A percentile compares a stretch with the other conserved stretches of the same genome.
phyloP scores from a whole-genome alignment of 2,329 filamentous ascomycete species.

The Alternaria arbusti region DNA sequence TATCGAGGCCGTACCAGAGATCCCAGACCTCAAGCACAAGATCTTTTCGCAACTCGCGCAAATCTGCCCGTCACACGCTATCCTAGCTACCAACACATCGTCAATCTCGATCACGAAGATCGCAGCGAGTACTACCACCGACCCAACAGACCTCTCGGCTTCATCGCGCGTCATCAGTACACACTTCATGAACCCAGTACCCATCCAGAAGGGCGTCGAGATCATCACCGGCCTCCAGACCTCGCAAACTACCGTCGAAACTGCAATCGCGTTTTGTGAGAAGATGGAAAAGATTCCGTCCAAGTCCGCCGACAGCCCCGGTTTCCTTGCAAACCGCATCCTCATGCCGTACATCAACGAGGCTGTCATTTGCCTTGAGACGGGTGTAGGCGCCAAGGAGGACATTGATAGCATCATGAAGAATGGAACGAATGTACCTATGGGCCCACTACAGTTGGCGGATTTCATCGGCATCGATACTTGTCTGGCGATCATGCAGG shows the following conservation, averaged over 20 bases:
- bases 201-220: constrained; percentile 95
- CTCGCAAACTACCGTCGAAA: constrained; percentile 78
- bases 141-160: constrained; percentile 79
- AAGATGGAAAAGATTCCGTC: constrained; percentile 93
- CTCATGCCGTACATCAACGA: constrained; percentile 99
- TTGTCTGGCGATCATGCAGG: constrained; percentile 96
- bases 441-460: constrained; percentile 91
- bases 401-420: constrained; percentile 99
- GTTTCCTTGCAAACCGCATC: constrained; percentile 95
- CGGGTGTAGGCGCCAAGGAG: constrained; percentile 84
- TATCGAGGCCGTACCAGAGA: constrained; percentile 96
- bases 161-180: constrained; percentile 91
- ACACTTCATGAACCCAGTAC: constrained; percentile 99
- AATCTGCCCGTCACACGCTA: constrained; percentile 81
- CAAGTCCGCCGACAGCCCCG: constrained; percentile 85
- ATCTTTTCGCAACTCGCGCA: constrained; percentile 86
- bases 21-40: constrained; percentile 81
- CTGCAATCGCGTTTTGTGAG: constrained; percentile 83
- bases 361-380: constrained; percentile 94
- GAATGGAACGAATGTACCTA: constrained; percentile 97
- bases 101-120: constrained; percentile 98
- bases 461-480: constrained; percentile 98
- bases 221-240: constrained; percentile 96
- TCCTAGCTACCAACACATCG: constrained; percentile 97
- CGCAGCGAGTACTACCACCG: constrained; percentile 79